These are phyloP conservation scores for Luvunga scandens DNA, from an alignment of 345 rosid species.

Conservation along the genomic window DNA sequence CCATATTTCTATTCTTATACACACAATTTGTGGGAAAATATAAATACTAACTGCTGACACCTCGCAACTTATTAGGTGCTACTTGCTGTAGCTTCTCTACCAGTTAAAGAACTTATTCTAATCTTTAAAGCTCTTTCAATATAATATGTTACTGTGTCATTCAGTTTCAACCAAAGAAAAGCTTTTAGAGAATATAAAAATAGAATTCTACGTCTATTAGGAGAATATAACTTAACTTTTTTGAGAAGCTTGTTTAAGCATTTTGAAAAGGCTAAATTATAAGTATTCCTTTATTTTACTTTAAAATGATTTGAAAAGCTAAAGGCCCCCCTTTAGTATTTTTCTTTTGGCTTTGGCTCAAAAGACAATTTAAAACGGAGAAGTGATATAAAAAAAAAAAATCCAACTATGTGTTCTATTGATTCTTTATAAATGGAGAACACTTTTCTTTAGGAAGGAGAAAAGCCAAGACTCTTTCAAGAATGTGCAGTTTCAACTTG, in stretches of 20 bases:
- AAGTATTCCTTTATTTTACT: background rate
- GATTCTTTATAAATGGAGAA: too few species aligned
- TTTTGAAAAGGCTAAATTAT: too few species aligned
- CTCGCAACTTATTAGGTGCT: background rate
- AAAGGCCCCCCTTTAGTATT: background rate
- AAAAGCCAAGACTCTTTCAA: too few species aligned
- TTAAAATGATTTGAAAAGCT: background rate
- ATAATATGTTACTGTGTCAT: too few species aligned
- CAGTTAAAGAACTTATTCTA: background rate
- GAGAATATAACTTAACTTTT: too few species aligned
- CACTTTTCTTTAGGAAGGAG: too few species aligned
- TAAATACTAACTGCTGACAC: background rate
- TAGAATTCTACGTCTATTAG: too few species aligned
- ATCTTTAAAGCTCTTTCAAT: background rate
- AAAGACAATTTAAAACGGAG: background rate
- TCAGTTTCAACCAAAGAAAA: too few species aligned
- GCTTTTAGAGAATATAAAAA: too few species aligned
- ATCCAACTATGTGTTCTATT: background rate
- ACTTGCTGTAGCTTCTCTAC: background rate
- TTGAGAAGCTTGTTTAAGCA: too few species aligned
- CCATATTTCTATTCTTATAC: background rate
- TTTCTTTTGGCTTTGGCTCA: background rate
- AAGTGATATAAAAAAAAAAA: background rate
- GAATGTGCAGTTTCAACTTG: too few species aligned
- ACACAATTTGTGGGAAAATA: background rate